Conservation (phyloP, 2,329 filamentous ascomycete species). For the Immersiporthe knoxdaviesiana region DNA sequence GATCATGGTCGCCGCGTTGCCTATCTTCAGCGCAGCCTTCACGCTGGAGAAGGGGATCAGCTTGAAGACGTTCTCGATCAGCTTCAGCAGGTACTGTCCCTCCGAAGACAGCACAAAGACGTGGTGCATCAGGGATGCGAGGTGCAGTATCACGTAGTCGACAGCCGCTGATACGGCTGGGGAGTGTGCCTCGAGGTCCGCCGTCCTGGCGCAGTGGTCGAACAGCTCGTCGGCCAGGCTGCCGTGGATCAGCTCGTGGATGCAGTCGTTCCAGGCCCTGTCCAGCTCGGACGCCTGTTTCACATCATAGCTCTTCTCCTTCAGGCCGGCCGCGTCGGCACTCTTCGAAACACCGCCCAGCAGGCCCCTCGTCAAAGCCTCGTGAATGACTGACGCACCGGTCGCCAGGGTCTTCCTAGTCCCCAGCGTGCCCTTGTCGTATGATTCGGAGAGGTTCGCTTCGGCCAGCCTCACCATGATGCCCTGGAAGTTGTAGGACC, state of each 20-base stretch:
- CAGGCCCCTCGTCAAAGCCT: slow-evolving; percentile 68
- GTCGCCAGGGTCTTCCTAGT: slow-evolving; percentile 76
- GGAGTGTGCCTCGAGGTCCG: slow-evolving; percentile 66
- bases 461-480: slow-evolving; percentile 65
- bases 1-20: slow-evolving; percentile 83
- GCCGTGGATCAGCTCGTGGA: slow-evolving; percentile 70
- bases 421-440: slow-evolving; percentile 77
- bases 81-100: slow-evolving; percentile 72
- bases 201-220: slow-evolving; percentile 60
- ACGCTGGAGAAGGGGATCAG: slow-evolving; percentile 74
- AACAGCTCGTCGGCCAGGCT: slow-evolving; percentile 68
- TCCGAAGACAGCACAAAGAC: slow-evolving; percentile 74
- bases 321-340: slow-evolving; percentile 32
- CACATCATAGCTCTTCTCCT: slow-evolving; percentile 55
- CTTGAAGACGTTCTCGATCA: slow-evolving; percentile 71
- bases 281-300: slow-evolving; percentile 62
- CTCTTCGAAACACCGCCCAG: slow-evolving; percentile 60
- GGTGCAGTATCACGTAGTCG: slow-evolving; percentile 69
- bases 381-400: slow-evolving; percentile 69
- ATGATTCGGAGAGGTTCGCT: slow-evolving; percentile 77
- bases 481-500: slow-evolving; percentile 63
- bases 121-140: slow-evolving; percentile 76
- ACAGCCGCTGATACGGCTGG: slow-evolving; percentile 65
- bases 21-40: slow-evolving; percentile 72
- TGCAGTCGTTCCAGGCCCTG: slow-evolving; percentile 67